A percentile compares a stretch with the other conserved stretches of the same genome.
phyloP scores from a whole-genome alignment of 495 filamentous ascomycete species.

The Aspergillus haitiensis region DNA sequence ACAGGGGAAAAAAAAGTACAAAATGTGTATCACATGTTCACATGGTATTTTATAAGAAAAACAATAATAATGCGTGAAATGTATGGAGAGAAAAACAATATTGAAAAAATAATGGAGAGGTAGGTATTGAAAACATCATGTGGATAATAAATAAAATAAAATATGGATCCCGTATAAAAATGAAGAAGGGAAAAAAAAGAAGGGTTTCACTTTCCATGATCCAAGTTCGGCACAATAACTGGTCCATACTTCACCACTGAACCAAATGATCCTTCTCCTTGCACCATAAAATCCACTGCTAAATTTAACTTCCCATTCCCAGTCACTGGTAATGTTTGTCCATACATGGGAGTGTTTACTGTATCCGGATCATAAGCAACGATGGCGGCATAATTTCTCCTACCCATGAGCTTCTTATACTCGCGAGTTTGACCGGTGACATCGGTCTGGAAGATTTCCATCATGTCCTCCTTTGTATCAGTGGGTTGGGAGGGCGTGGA shows the following conservation, averaged over 20 bases:
- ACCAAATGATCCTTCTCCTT: slow-evolving; percentile 78
- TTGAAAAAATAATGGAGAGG: not conserved
- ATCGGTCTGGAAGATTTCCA: slow-evolving; percentile 95
- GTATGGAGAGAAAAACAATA: not conserved
- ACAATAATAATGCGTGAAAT: not conserved
- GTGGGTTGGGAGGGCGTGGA: slow-evolving; percentile 49
- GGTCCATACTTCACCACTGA: slow-evolving; percentile 93
- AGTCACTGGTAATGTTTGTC: slow-evolving; percentile 34
- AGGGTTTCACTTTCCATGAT: slow-evolving; percentile 60
- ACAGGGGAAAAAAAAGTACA: not conserved
- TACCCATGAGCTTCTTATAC: slow-evolving; percentile 83
- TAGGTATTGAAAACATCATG: too few relatives aligned
- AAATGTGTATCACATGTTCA: not conserved
- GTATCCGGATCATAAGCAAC: slow-evolving; percentile 89
- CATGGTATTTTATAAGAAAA: not conserved
- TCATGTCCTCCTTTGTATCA: slow-evolving; percentile 99
- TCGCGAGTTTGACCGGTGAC: slow-evolving; percentile 78
- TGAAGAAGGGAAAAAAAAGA: not conserved
- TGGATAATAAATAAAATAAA: too few relatives aligned
- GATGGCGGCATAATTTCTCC: slow-evolving; percentile 91
- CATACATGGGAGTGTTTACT: slow-evolving; percentile 40
- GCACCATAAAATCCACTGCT: slow-evolving; percentile 95
- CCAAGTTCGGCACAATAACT: slow-evolving; percentile 90
- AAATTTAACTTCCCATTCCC: slow-evolving; percentile 71
- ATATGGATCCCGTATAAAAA: too few relatives aligned